Base-by-base conservation (phyloP, 1,284 basidiomycete species). In the Cryptococcus depauperatus region DNA sequence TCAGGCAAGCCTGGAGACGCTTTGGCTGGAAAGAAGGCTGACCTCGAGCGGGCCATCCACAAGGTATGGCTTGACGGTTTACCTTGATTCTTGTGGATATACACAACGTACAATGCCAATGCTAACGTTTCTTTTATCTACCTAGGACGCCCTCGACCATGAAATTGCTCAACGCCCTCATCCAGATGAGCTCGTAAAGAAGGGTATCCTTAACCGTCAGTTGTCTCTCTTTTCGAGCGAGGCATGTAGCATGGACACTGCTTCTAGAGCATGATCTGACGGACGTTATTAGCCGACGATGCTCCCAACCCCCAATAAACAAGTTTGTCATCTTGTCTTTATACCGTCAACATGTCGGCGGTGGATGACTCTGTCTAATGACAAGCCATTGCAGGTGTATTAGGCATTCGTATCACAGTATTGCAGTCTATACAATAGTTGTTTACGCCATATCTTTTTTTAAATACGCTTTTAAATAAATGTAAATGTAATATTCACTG, bases 11-110 rank as follows among this genome's bases (percentile, higher is more conserved):
- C 64, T 34, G 83, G 83, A 50, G 80, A 82, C 60, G 76, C 75
- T n/a, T 75, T 84, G 26, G 81, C 84, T n/a, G 83, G 81, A 26
- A 79, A 79, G 46, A 76, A 76, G 59, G 79, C 79, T 47, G 77
- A 78, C 48, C 70, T 87, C 44, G 75, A 83, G 64, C 73, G 79
- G 48, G 78, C 79, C 29, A 82, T 82, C 67, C 75, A 83, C 33
- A 79, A 81, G 74, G 82, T 81, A 27, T 22, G 26, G 4, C 26
- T n/a, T n/a, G n/a, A n/a, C n/a, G n/a, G n/a, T n/a, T n/a, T n/a
- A n/a, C n/a, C n/a, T n/a, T n/a, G 11, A 16, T 16, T 22, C 25
- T 11, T 10, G 4, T 29, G 5, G n/a, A n/a, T n/a, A n/a, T 37
- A 11, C 21, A 16, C 9, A 21, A 23, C 23, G 3, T 9, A n/a